Conservation (phyloP, 2,329 filamentous ascomycete species). For the Aschersonia sp. region DNA sequence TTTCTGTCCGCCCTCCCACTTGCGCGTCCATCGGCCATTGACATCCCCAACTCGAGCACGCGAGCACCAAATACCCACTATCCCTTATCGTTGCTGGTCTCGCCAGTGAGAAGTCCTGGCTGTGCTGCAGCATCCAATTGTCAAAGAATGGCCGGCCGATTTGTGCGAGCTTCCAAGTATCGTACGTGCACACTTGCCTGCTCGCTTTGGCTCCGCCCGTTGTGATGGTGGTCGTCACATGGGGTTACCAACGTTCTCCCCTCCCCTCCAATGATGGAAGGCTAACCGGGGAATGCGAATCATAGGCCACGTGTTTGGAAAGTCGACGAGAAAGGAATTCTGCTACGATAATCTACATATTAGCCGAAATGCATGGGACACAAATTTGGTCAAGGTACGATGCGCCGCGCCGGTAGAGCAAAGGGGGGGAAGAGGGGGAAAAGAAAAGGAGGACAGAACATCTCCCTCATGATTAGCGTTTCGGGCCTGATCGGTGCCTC, state of each 20-base stretch:
- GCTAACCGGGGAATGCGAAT: not conserved
- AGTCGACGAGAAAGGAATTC: constrained; percentile 87
- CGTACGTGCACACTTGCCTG: constrained; percentile 28
- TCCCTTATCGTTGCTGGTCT: constrained; percentile 7
- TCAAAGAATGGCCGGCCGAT: constrained; percentile 43
- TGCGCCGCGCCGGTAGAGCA: not conserved
- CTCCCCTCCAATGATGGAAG: not conserved
- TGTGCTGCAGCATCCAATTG: constrained; percentile 5
- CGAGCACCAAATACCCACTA: not conserved
- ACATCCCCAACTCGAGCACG: not conserved
- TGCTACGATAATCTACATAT: constrained; percentile 98
- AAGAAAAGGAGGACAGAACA: not conserved
- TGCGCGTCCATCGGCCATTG: not conserved
- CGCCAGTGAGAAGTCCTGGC: not conserved
- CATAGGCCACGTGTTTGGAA: constrained; percentile 93
- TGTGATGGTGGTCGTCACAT: not conserved
- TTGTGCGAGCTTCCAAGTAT: constrained; percentile 55
- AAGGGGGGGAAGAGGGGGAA: not conserved
- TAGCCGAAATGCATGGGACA: constrained; percentile 98
- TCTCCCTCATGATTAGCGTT: no score
- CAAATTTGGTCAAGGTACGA: constrained; percentile 87
- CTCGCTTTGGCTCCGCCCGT: no score
- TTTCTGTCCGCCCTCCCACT: not conserved
- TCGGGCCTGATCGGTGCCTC: not conserved
- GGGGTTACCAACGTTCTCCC: no score